Conservation (phyloP, 2,329 filamentous ascomycete species). For the Xenosphaeropsis pyriputrescens region DNA sequence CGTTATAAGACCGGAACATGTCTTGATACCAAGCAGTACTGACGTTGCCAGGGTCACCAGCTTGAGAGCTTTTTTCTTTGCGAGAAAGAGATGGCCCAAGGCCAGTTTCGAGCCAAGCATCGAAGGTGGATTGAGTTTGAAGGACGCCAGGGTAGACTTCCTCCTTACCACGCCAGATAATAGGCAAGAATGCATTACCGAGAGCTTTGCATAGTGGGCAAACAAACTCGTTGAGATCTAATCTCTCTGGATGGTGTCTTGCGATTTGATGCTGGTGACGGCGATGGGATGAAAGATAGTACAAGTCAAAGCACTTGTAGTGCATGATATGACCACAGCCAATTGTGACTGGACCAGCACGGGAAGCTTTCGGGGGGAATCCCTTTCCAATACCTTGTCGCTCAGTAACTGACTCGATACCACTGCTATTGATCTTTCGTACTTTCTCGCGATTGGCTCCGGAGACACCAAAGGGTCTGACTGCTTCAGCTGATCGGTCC, state of each 20-base stretch:
- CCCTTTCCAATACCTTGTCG: conserved; percentile 79
- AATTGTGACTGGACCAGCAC: conserved; percentile 67
- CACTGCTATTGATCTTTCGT: conserved; percentile 59
- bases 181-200: conserved; percentile 86
- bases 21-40: conserved; percentile 24
- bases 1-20: conserved; percentile 33
- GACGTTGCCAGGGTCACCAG: conserved; percentile 6
- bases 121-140: conserved; percentile 42
- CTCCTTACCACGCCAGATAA: conserved; percentile 88
- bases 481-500: conserved; percentile 68
- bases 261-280: conserved; percentile 89
- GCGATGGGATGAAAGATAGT: conserved; percentile 69
- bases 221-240: conserved; percentile 74
- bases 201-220: conserved; percentile 94
- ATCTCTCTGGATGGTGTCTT: conserved; percentile 77
- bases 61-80: conserved; percentile 28
- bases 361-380: conserved; percentile 55
- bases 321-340: conserved; percentile 99
- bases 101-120: conserved; percentile 19
- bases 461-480: conserved; percentile 83
- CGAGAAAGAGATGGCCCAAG: conserved; percentile 24
- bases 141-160: conserved; percentile 69
- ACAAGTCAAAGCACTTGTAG: conserved; percentile 86
- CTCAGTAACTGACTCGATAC: conserved; percentile 57
- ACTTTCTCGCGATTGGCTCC: conserved; percentile 71